Evolutionary conservation across 2,329 filamentous ascomycete genomes (phyloP).

Genomic region (Botryotinia convoluta): DNA sequence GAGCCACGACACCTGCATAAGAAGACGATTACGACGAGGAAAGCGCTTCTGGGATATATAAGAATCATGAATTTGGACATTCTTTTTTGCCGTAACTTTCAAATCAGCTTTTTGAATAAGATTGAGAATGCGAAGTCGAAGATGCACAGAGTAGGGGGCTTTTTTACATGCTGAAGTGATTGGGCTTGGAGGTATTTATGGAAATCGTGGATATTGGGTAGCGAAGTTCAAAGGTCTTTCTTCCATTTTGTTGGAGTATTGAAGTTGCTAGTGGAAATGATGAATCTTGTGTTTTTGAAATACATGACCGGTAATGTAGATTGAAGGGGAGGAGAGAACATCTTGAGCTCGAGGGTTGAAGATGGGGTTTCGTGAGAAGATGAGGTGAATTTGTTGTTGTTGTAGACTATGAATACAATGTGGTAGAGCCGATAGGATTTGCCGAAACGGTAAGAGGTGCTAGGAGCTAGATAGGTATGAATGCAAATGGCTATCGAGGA

Average conservation of each 20-base stretch:
- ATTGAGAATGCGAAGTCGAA: background rate
- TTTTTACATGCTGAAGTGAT: background rate
- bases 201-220: background rate
- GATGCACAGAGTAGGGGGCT: background rate
- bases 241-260: background rate
- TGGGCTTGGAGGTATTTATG: background rate
- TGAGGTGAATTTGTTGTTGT: background rate
- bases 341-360: background rate
- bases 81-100: background rate
- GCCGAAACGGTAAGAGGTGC: background rate
- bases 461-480: background rate
- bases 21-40: background rate
- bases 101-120: fast-evolving
- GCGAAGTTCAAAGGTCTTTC: fast-evolving
- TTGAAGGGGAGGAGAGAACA: background rate
- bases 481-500: background rate
- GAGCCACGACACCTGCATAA: background rate
- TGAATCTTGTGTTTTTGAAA: background rate
- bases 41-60: background rate
- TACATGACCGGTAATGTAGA: background rate
- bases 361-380: background rate
- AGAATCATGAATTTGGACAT: background rate
- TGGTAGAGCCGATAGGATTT: background rate
- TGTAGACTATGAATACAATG: background rate
- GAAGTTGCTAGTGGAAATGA: background rate